These are phyloP conservation scores for Rhynchosporium secalis DNA, from an alignment of 2,329 filamentous ascomycete species.

Conservation along the genomic window DNA sequence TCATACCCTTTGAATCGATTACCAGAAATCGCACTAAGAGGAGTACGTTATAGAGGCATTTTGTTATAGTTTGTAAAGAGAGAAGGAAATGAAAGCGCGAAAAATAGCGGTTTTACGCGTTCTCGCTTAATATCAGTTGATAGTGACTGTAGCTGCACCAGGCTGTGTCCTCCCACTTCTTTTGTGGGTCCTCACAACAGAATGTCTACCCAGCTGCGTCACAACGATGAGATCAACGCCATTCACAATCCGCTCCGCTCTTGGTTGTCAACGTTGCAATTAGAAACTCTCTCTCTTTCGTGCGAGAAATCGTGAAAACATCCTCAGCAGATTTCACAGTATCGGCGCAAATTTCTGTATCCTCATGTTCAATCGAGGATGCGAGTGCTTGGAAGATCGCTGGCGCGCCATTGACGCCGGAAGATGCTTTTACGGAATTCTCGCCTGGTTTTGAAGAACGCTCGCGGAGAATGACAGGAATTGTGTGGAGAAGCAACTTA, in stretches of 20 bases:
- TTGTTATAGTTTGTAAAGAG: too few relatives aligned
- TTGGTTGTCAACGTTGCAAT: conserved; percentile 49
- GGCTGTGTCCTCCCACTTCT: conserved; percentile 57
- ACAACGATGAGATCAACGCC: conserved; percentile 61
- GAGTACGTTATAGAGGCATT: too few relatives aligned
- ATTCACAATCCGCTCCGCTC: conserved; percentile 53
- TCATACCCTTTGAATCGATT: too few relatives aligned
- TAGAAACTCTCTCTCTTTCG: conserved; percentile 44
- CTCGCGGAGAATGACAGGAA: conserved; percentile 59
- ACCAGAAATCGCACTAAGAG: too few relatives aligned
- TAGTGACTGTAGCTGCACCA: conserved; percentile 58
- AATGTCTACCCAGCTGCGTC: conserved; percentile 60
- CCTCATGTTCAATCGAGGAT: conserved; percentile 50
- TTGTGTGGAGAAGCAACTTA: conserved; percentile 53
- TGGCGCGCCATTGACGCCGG: conserved; percentile 63
- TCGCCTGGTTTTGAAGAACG: conserved; percentile 60
- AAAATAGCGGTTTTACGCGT: too few relatives aligned
- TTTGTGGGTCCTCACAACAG: conserved; percentile 56
- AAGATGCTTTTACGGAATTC: conserved; percentile 67
- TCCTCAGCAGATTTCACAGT: conserved; percentile 53
- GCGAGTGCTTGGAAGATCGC: conserved; percentile 54
- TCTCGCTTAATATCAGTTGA: too few relatives aligned
- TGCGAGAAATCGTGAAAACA: conserved; percentile 17
- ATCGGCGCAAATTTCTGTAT: conserved; percentile 44
- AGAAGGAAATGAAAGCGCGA: too few relatives aligned